Percentiles rank a stretch among this genome's conserved stretches.
These are phyloP conservation scores for Symbiodinium natans DNA, from an alignment of 73 alveolate genomes.

Conservation along the genomic window DNA sequence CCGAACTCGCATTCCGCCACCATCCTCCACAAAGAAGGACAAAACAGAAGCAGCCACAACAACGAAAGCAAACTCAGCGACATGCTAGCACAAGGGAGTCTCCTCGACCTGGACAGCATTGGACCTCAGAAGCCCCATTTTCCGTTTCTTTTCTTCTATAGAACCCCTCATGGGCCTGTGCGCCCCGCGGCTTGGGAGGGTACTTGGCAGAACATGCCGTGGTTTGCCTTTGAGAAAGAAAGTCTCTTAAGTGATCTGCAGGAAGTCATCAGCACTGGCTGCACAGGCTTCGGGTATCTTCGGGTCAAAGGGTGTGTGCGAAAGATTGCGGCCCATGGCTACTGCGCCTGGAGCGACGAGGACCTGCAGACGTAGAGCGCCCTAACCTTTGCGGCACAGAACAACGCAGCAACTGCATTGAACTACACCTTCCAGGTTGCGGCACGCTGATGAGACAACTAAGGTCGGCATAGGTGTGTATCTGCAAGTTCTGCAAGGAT, in stretches of 20 bases:
- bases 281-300: too few relatives aligned
- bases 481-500: too few relatives aligned
- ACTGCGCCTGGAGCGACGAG: neutral
- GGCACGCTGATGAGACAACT: too few relatives aligned
- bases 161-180: too few relatives aligned
- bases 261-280: too few relatives aligned
- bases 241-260: too few relatives aligned
- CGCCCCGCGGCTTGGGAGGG: neutral
- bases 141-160: neutral
- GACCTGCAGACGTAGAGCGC: neutral
- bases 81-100: neutral
- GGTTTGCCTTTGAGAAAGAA: neutral
- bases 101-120: neutral
- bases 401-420: too few relatives aligned
- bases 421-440: too few relatives aligned
- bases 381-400: neutral
- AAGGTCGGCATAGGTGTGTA: too few relatives aligned
- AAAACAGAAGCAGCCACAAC: neutral
- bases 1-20: slow-evolving; percentile 56
- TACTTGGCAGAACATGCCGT: neutral
- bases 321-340: neutral
- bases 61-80: too few relatives aligned
- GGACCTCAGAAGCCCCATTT: neutral
- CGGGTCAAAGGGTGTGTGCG: too few relatives aligned
- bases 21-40: slow-evolving; percentile 18